Percentiles rank a stretch among this genome's conserved stretches.
phyloP scores from a whole-genome alignment of 768 basidiomycete species.

The Multifurca ochricompacta region DNA sequence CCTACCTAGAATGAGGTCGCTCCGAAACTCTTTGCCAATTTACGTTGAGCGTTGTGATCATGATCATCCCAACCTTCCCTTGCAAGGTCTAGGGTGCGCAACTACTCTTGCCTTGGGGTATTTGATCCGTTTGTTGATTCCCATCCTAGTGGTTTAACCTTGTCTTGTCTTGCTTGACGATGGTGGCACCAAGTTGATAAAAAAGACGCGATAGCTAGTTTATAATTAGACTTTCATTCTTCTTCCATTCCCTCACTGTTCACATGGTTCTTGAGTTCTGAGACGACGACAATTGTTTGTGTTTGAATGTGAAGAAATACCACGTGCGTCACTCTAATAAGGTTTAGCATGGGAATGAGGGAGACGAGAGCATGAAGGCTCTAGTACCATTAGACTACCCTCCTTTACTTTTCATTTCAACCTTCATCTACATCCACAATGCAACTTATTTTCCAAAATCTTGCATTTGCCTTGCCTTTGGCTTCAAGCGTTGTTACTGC shows the following conservation, averaged over 20 bases:
- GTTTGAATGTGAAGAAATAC: no score
- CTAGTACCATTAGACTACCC: no score
- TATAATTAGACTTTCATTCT: constrained; percentile 2
- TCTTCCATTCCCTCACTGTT: not conserved
- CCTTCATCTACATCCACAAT: not conserved
- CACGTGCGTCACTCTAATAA: not conserved
- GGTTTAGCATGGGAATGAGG: no score
- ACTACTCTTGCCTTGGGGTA: no score
- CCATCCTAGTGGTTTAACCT: not conserved
- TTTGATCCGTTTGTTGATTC: not conserved
- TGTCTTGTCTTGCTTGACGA: not conserved
- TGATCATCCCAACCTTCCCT: not conserved
- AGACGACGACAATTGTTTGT: no score
- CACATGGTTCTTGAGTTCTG: no score
- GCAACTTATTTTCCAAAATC: not conserved
- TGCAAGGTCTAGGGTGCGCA: not conserved
- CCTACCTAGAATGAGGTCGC: constrained; percentile 49
- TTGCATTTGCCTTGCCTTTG: not conserved
- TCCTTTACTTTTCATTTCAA: not conserved
- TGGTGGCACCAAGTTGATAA: not conserved
- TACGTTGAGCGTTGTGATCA: constrained; percentile 36
- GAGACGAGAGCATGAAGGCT: no score
- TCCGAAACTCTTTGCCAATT: constrained; percentile 77
- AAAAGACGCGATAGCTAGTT: not conserved
- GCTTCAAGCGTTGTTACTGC: not conserved